Evolutionary conservation across 176 grass and related monocot genomes (phyloP), one percentile per base, ranked within the genome.

Genomic region (Ampelocalamus luodianensis): DNA sequence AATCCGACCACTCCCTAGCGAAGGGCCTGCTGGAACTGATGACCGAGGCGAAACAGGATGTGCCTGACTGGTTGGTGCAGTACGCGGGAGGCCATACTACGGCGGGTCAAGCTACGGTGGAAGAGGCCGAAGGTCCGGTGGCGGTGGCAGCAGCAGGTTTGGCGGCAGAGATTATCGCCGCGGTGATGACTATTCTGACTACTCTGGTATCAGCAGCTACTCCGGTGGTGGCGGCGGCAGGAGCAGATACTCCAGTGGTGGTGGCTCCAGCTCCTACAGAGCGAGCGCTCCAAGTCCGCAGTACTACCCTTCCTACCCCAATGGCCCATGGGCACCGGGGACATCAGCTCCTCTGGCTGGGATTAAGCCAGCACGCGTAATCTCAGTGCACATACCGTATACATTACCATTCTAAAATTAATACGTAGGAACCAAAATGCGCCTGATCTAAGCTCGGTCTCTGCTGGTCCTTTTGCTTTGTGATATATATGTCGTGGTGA

Each of bases 311-410:
- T 55, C 83, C 0, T 86, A 86, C 43, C 45, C n/a, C n/a, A n/a
- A n/a, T n/a, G n/a, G n/a, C n/a, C 69, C 43, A 90, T 92, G 90
- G 93, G 88, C 38, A 83, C 87, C 4, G 5, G 83, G 4, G 65
- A 67, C 65, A 71, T 95, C 67, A 89, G 39, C n/a, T 88, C 88
- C 63, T 90, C 82, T 69, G 93, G 93, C 17, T 95, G 93, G 93
- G 70, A 94, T 54, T 94, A 94, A 91, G 79, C 18, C 7, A 4
- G 3, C 40, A 5, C 10, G 43, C 70, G 13, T 45, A 4, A 44
- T 72, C 66, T 73, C 48, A 22, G 67, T 73, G 72, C 73, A 65
- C 55, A 77, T 78, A 82, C 65, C 24, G 26, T 82, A 82, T 85
- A 85, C 49, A 85, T 76, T 55, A 23, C 79, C 32, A 53, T 71